A percentile compares a stretch with the other conserved stretches of the same genome.
phyloP scores from a whole-genome alignment of 2,329 filamentous ascomycete genomes.

The Arthrocladium fulminans region DNA sequence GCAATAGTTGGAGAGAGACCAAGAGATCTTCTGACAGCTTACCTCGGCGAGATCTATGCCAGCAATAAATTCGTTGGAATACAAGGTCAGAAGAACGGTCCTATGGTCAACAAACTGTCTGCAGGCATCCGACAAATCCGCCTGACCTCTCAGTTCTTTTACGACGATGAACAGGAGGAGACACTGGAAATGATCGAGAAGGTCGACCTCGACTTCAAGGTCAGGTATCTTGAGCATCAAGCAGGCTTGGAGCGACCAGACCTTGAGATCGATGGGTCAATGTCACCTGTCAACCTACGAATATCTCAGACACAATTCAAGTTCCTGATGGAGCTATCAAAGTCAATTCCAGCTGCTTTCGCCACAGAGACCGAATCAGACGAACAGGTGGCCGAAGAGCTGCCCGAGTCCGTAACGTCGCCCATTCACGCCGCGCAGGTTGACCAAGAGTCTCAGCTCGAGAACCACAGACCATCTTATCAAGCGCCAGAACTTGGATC shows the following conservation, averaged over 20 bases:
- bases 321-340: slow-evolving; percentile 78
- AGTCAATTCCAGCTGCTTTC: slow-evolving; percentile 81
- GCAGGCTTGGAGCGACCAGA: slow-evolving; percentile 71
- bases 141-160: slow-evolving; percentile 82
- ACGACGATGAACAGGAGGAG: slow-evolving; percentile 60
- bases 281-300: slow-evolving; percentile 87
- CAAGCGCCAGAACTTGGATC: slow-evolving; percentile 63
- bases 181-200: slow-evolving; percentile 96
- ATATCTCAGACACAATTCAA: slow-evolving; percentile 87
- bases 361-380: slow-evolving; percentile 61
- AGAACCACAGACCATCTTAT: slow-evolving; percentile 39
- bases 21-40: slow-evolving; percentile 79
- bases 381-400: slow-evolving; percentile 65
- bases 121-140: slow-evolving; percentile 88
- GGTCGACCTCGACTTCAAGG: slow-evolving; percentile 84
- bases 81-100: slow-evolving; percentile 63
- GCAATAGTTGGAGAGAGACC: slow-evolving; percentile 60
- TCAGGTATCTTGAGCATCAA: slow-evolving; percentile 84
- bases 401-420: slow-evolving; percentile 49
- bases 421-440: slow-evolving; percentile 39
- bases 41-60: slow-evolving; percentile 93
- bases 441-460: slow-evolving; percentile 38
- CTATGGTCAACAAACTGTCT: slow-evolving; percentile 78
- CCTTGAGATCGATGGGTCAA: slow-evolving; percentile 78
- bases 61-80: slow-evolving; percentile 85